Percentiles rank a stretch among this genome's conserved stretches.
phyloP scores from a whole-genome alignment of 768 basidiomycete genomes.

The Boletus vermiculosoides region DNA sequence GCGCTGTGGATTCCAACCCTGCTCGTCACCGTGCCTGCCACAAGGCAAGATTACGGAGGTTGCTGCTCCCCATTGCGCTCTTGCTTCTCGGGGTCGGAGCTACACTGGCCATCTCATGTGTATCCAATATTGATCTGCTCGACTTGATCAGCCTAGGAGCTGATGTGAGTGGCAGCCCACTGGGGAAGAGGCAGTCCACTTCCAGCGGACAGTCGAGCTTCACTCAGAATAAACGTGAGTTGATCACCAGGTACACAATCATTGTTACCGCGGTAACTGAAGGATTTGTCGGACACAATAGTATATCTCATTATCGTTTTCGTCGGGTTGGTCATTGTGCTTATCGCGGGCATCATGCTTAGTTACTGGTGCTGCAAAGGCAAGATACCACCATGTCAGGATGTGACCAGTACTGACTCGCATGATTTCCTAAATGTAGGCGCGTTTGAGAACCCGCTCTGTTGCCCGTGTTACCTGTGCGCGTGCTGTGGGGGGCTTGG shows the following conservation, averaged over 20 bases:
- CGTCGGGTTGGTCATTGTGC: conserved; percentile 56
- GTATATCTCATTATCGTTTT: conserved; percentile 67
- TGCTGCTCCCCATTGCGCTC: conserved; percentile 38
- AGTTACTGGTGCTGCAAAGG: conserved; percentile 68
- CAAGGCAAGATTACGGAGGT: conserved; percentile 28
- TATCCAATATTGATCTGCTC: conserved; percentile 25
- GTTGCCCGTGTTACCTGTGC: conserved; percentile 71
- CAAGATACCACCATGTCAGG: conserved; percentile 15
- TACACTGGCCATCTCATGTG: conserved; percentile 34
- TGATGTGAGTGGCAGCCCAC: conserved; percentile 30
- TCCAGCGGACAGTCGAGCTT: conserved; percentile 31
- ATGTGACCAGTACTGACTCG: background rate
- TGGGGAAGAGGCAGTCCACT: conserved; percentile 29
- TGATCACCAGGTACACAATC: background rate
- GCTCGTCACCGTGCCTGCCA: conserved; percentile 34
- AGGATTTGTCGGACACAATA: conserved; percentile 19
- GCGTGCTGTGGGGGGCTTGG: conserved; percentile 71
- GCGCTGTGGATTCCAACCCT: conserved; percentile 18
- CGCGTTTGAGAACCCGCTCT: conserved; percentile 59
- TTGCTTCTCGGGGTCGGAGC: conserved; percentile 32
- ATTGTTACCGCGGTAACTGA: background rate
- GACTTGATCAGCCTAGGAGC: conserved; percentile 24
- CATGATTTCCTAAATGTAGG: conserved; percentile 32
- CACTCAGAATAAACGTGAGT: conserved; percentile 43
- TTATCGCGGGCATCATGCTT: conserved; percentile 55